Base-by-base conservation (phyloP, 1,284 basidiomycete genomes). In the Spongispora temasekensis region DNA sequence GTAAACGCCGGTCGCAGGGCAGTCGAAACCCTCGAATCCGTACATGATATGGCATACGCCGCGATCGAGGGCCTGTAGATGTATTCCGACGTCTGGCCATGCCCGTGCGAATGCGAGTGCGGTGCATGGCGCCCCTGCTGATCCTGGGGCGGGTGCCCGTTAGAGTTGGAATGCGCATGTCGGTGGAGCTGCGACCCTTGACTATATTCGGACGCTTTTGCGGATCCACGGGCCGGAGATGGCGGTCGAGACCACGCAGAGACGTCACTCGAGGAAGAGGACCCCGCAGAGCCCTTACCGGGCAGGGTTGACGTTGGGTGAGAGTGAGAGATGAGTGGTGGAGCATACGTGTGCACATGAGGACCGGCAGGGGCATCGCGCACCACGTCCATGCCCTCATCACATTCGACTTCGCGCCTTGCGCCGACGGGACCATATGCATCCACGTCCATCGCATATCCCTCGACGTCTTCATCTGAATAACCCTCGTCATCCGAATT, bases 1-100 rank as follows among this genome's bases (percentile, higher is more conserved):
- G 70, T 71, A 66, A 71, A 71, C 27, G 73, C 70, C 21, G 70
- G 70, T 6, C 73, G 70, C 53, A 71, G 51, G 4, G 73, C 73
- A 3, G 70, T 71, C 59, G 73, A 75, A 12, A 75, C 73, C 63
- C 68, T 67, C 19, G 71, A 66, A 61, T 71, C 70, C 5, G 73
- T 71, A 4, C 72, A 75, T 5, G 70, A 71, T 27, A 73, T 69
- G 9, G 71, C 70, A 55, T 75, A 71, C 1, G 71, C 70, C 0
- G 70, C 54, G 15, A 74, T 75, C 17, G 73, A 71, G 1, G 73
- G 73, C 42, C 65, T 65, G 57, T 71, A 71, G 2, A 75, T 70
- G 17, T 57, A 73, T 8, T 71, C 72, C 7, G 66, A 60, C 25
- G 35, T 17, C 21, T 66, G 61, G 2, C 61, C 61, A 9, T 61